Conservation (phyloP, 495 filamentous ascomycete genomes). For the Aspergillus carlsbadensis region DNA sequence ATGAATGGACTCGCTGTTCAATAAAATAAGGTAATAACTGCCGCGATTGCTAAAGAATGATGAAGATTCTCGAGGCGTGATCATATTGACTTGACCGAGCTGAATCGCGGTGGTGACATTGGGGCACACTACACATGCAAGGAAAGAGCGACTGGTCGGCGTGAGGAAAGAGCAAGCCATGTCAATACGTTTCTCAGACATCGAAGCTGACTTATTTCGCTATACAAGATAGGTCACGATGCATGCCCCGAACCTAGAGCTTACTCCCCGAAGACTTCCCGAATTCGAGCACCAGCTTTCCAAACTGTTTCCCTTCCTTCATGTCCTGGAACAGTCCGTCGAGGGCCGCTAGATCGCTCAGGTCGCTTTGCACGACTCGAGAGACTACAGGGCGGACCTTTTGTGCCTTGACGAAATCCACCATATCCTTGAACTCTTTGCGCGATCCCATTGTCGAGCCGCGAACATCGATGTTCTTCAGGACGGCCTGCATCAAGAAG, state of each 20-base stretch:
- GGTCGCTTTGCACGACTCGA: slow-evolving; percentile 54
- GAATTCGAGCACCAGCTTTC: slow-evolving; percentile 69
- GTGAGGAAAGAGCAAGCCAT: neutral
- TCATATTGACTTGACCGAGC: neutral
- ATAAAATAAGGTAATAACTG: slow-evolving; percentile 13
- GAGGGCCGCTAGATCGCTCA: slow-evolving; percentile 64
- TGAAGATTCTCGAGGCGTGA: neutral
- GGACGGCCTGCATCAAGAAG: slow-evolving; percentile 66
- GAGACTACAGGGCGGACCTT: slow-evolving; percentile 65
- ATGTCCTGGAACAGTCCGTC: slow-evolving; percentile 74
- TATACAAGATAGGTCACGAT: neutral
- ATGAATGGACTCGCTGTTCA: slow-evolving; percentile 11
- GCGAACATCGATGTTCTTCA: slow-evolving; percentile 72
- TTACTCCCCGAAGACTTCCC: slow-evolving; percentile 41
- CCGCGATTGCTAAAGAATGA: slow-evolving; percentile 12
- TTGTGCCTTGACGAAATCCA: slow-evolving; percentile 64
- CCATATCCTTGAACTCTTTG: slow-evolving; percentile 74
- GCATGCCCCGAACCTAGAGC: slow-evolving; percentile 28
- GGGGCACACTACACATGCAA: neutral
- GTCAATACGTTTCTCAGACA: too few species aligned
- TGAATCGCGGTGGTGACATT: neutral
- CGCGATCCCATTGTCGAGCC: slow-evolving; percentile 76
- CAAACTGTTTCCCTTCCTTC: slow-evolving; percentile 72
- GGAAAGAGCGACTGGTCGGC: slow-evolving; percentile 5
- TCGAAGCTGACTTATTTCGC: slow-evolving; percentile 5